Percentiles rank a stretch among this genome's conserved stretches.
Evolutionary conservation across 2,329 filamentous ascomycete genomes (phyloP).

Genomic region (Dendrostoma leiphaemia): DNA sequence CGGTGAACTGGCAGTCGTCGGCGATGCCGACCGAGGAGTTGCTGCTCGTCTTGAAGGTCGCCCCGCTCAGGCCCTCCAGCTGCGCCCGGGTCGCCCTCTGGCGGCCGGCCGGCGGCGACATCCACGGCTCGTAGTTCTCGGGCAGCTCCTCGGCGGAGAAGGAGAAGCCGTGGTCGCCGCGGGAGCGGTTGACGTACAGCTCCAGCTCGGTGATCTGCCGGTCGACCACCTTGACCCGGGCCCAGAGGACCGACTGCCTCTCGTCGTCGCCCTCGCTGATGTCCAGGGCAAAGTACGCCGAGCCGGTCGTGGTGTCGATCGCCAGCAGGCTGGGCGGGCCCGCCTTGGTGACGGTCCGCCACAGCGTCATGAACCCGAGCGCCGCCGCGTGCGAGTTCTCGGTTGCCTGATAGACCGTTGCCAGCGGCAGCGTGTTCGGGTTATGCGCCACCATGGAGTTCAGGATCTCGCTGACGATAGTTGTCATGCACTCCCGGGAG

Average conservation of each 20-base stretch:
- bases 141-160: conserved; percentile 20
- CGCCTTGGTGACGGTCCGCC: conserved; percentile 21
- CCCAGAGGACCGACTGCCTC: conserved; percentile 18
- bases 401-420: conserved; percentile 7
- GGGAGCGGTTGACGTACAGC: conserved; percentile 23
- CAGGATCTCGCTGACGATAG: not conserved
- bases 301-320: conserved; percentile 17
- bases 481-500: not conserved
- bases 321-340: conserved; percentile 19
- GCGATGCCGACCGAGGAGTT: conserved; percentile 3
- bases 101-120: conserved; percentile 21
- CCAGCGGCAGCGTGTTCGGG: not conserved
- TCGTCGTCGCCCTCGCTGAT: conserved; percentile 21
- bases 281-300: conserved; percentile 21
- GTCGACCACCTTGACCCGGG: conserved; percentile 21
- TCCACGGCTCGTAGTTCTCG: conserved; percentile 18
- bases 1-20: conserved; percentile 21
- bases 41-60: conserved; percentile 5
- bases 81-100: conserved; percentile 20
- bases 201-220: conserved; percentile 23
- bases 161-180: conserved; percentile 24
- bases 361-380: conserved; percentile 21
- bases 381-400: conserved; percentile 22
- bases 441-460: conserved; percentile 7
- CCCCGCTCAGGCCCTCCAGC: conserved; percentile 3